Percentiles rank a stretch among this genome's conserved stretches.
These are phyloP conservation scores for Solanum tarijense DNA, from an alignment of 257 asterid genomes.

Conservation along the genomic window DNA sequence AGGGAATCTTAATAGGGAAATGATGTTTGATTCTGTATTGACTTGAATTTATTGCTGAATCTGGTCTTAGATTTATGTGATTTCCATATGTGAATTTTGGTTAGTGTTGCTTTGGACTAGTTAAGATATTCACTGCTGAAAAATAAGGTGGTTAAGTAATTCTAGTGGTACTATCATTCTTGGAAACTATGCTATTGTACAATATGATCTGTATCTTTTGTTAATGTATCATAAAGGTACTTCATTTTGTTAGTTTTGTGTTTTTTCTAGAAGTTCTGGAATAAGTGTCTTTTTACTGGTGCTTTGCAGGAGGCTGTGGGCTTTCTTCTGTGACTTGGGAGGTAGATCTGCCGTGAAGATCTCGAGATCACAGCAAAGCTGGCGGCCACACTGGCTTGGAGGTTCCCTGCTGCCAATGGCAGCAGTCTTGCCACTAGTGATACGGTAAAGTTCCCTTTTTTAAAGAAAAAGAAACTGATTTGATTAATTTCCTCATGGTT, in stretches of 20 bases:
- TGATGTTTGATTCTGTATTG: background rate
- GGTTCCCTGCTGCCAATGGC: constrained; percentile 68
- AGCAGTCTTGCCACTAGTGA: constrained; percentile 49
- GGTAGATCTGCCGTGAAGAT: constrained; percentile 50
- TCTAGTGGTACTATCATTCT: background rate
- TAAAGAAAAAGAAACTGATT: background rate
- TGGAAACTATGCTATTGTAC: background rate
- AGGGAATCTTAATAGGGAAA: background rate
- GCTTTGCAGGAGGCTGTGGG: constrained; percentile 33
- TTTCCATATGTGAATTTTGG: background rate
- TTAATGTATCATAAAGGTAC: background rate
- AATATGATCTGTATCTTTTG: constrained; percentile 9
- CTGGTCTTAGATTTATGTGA: background rate
- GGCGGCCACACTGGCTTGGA: constrained; percentile 83
- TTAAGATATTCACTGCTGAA: background rate
- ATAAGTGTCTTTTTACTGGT: background rate
- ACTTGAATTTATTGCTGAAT: background rate
- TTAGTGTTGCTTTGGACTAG: background rate
- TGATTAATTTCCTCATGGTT: background rate
- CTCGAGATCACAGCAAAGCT: constrained; percentile 38
- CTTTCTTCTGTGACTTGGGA: constrained; percentile 25
- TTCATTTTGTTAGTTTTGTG: background rate
- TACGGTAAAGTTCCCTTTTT: constrained; percentile 31
- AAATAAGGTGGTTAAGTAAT: background rate
- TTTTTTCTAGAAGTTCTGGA: background rate